Conservation (phyloP, 2,329 filamentous ascomycete species). For the Pestalotiopsis sp. region DNA sequence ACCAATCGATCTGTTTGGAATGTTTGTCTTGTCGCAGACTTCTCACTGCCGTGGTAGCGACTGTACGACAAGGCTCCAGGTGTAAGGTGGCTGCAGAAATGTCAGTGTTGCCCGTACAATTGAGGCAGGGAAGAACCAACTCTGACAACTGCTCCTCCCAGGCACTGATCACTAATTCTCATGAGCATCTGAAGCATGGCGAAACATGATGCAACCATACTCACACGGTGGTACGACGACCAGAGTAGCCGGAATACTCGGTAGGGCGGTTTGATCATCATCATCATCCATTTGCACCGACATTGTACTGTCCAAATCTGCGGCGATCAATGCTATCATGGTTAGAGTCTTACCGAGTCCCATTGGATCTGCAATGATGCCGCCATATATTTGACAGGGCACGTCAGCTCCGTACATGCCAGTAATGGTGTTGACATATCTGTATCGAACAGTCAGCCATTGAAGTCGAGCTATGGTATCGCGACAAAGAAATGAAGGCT, state of each 20-base stretch:
- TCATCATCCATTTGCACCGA: not conserved
- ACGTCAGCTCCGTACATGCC: conserved; percentile 23
- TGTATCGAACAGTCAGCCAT: not conserved
- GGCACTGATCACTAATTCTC: not conserved
- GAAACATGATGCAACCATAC: not conserved
- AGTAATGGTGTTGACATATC: not conserved
- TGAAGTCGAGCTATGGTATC: no score
- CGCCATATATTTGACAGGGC: conserved; percentile 38
- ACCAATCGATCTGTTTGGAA: not conserved
- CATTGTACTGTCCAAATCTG: conserved; percentile 17
- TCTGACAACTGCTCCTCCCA: conserved; percentile 1
- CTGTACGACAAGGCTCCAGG: not conserved
- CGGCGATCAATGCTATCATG: conserved; percentile 41
- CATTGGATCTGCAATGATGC: conserved; percentile 48
- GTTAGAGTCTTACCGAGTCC: conserved; percentile 46
- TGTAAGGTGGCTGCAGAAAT: not conserved
- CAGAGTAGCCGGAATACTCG: not conserved
- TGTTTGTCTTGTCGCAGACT: not conserved
- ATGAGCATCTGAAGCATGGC: not conserved
- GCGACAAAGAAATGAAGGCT: not conserved
- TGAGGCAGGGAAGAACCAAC: not conserved
- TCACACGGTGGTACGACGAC: not conserved
- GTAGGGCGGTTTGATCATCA: not conserved
- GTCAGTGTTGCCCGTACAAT: not conserved
- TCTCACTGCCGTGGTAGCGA: not conserved